phyloP scores from a whole-genome alignment of 2,329 filamentous ascomycete genomes.

The Fusarium phyllophilum region DNA sequence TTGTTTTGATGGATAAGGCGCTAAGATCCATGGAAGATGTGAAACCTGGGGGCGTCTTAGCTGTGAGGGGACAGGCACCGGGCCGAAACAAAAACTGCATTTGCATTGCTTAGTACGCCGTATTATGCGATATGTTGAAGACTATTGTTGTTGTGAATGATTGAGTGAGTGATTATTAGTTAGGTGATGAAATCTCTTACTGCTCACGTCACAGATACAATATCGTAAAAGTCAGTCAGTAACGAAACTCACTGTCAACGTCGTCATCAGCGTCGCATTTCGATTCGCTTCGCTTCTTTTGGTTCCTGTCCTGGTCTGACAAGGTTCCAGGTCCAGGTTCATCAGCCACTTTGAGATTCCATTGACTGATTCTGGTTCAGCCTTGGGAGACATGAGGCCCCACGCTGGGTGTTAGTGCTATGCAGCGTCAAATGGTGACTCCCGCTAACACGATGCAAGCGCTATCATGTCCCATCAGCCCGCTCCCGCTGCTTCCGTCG shows the following conservation, averaged over 20 bases:
- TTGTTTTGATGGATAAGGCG: slow-evolving; percentile 6
- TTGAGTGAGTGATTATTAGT: not conserved
- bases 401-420: slow-evolving; percentile 20
- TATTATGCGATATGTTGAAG: not conserved
- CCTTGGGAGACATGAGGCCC: slow-evolving; percentile 23
- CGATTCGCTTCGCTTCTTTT: not conserved
- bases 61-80: slow-evolving; percentile 17
- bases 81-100: slow-evolving; percentile 19
- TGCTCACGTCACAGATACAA: slow-evolving; percentile 8
- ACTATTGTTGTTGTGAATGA: not conserved
- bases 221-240: not conserved
- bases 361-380: slow-evolving; percentile 18
- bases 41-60: slow-evolving; percentile 38
- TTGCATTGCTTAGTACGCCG: not conserved
- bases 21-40: slow-evolving; percentile 35
- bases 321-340: not conserved
- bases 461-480: slow-evolving; percentile 1
- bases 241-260: not conserved
- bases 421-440: not conserved
- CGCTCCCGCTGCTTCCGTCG: slow-evolving; percentile 31
- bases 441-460: slow-evolving; percentile 22
- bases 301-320: slow-evolving; percentile 16
- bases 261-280: slow-evolving; percentile 8
- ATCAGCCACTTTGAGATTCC: slow-evolving; percentile 17
- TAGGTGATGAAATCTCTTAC: not conserved